Evolutionary conservation across 257 asterid species (phyloP).

Genomic region (Primulina eburnea): DNA sequence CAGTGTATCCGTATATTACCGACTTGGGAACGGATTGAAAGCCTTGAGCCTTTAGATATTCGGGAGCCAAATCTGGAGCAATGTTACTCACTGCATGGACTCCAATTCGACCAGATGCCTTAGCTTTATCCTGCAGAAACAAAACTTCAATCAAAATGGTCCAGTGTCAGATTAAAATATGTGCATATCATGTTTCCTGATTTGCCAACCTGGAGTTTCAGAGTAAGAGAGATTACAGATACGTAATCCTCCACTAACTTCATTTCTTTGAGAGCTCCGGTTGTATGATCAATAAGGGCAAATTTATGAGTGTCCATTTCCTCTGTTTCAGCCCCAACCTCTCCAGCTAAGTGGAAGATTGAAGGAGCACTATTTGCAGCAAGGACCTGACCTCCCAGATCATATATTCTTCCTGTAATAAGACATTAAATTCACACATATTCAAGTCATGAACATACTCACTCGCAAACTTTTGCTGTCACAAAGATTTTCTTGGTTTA

Average conservation of each 20-base stretch:
- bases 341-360: slow-evolving; percentile 47
- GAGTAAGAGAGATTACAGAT: slow-evolving; percentile 52
- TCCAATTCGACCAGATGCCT: slow-evolving; percentile 58
- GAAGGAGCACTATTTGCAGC: slow-evolving; percentile 58
- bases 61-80: slow-evolving; percentile 66
- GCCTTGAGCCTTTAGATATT: slow-evolving; percentile 56
- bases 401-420: slow-evolving; percentile 42
- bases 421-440: background rate
- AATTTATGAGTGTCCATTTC: slow-evolving; percentile 57
- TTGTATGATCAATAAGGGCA: slow-evolving; percentile 42
- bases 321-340: slow-evolving; percentile 48
- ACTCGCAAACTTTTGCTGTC: background rate
- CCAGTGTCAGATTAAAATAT: background rate
- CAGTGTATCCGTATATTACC: slow-evolving; percentile 75
- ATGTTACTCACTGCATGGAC: slow-evolving; percentile 63
- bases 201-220: slow-evolving; percentile 47
- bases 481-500: background rate
- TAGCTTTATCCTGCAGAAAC: slow-evolving; percentile 60
- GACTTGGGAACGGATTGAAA: slow-evolving; percentile 65
- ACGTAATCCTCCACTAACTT: slow-evolving; percentile 55
- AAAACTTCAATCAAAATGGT: background rate
- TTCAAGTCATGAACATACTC: no score
- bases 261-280: slow-evolving; percentile 45
- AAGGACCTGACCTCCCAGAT: slow-evolving; percentile 60
- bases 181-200: background rate